Percentiles rank a stretch among this genome's conserved stretches.
phyloP scores from a whole-genome alignment of 1,284 basidiomycete genomes.

The Cryptococcus maquisensis region DNA sequence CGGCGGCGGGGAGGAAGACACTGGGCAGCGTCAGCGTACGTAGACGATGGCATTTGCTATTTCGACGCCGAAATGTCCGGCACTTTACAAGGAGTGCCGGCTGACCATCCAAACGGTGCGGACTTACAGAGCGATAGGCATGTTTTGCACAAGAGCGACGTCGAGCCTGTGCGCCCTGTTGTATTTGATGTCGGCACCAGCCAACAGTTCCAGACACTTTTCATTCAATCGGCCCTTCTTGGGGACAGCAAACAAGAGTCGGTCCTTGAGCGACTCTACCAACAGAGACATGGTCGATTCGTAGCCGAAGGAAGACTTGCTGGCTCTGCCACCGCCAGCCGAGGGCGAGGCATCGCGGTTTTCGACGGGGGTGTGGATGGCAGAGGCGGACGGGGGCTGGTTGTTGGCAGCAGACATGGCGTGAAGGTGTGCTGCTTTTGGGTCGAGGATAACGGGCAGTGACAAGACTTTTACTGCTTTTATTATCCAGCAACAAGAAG shows the following conservation, averaged over 20 bases:
- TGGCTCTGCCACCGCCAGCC: slow-evolving; percentile 7
- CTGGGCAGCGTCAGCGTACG: slow-evolving; percentile 51
- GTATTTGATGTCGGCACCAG: slow-evolving; percentile 96
- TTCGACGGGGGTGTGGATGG: too few relatives aligned
- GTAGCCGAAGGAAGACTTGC: slow-evolving; percentile 37
- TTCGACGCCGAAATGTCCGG: neutral
- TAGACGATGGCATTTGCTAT: neutral
- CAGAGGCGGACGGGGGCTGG: neutral
- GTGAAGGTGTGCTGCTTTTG: neutral
- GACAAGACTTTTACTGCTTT: neutral
- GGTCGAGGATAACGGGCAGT: neutral
- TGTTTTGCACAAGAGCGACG: slow-evolving; percentile 87
- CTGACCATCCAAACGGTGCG: neutral
- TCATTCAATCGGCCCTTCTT: slow-evolving; percentile 97
- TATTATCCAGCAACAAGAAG: too few relatives aligned
- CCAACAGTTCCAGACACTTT: slow-evolving; percentile 79
- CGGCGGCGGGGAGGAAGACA: slow-evolving; percentile 93
- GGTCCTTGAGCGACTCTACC: slow-evolving; percentile 58
- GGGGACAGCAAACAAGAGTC: slow-evolving; percentile 90
- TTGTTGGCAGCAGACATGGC: neutral
- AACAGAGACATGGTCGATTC: slow-evolving; percentile 51
- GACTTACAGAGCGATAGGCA: slow-evolving; percentile 81
- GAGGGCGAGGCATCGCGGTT: neutral
- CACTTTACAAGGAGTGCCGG: neutral
- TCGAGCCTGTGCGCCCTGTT: slow-evolving; percentile 83